Evolutionary conservation across 78 protist genomes (phyloP), one percentile per base, ranked within the genome.

Genomic region (Planoprotostelium fungivorum): DNA sequence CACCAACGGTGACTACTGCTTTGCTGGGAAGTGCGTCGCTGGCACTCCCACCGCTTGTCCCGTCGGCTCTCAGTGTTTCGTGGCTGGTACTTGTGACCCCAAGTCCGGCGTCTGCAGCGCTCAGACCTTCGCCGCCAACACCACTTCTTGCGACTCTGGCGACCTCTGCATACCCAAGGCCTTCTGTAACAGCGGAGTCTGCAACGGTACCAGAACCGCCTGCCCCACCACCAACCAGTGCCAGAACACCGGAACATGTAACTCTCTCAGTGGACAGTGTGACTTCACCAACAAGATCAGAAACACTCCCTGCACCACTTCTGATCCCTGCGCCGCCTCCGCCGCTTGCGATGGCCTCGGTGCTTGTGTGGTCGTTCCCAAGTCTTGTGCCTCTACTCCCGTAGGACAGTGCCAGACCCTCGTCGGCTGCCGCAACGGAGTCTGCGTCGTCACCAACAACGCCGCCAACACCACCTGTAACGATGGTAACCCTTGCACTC

Each of bases 401-500:
- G 73, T 51, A 16, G 73, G 73, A 51, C 73, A 51, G 16, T 51
- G 73, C 16, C 73, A 51, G 73, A 51, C 73, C 73, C 73, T 51
- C 16, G 73, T 51, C 16, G 73, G 73, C 31, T 51, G 73, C 16
- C 31, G 5, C 73, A 51, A 51, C 16, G 73, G 73, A 25, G 73
- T 51, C 73, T 51, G 73, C 73, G 31, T 25, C 5, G 73, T 51
- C 31, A 51, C 73, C 73, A 51, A 51, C 73, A 51, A 51, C 5
- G 16, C 73, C 5, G 73, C 16, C 73, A 51, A 51, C 16, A 51
- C 73, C 0, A 1, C 0, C 1, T 89, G 91, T 83, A 39, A 63
- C 51, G 91, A 89, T 83, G 86, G 86, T 1, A 89, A 89, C 34
- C 63, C 87, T 25, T 89, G 91, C 34, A 89, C 91, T 34, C 5